Percentiles rank a stretch among this genome's conserved stretches.
phyloP scores from a whole-genome alignment of 306 rosid species.

The Vicia villosa region DNA sequence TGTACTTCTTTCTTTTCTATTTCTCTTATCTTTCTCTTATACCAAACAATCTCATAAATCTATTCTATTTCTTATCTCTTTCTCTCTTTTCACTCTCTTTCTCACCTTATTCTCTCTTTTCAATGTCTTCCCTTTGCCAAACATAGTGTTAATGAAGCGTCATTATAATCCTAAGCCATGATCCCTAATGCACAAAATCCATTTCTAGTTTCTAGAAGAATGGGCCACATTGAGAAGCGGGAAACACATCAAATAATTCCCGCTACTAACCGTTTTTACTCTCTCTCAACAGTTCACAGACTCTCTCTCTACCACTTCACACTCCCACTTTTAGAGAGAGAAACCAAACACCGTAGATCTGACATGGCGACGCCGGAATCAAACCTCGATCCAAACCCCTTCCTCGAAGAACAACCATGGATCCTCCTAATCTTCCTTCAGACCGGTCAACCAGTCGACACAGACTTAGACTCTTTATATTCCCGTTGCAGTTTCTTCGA shows the following conservation, averaged over 20 bases:
- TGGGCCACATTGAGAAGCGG: conserved; percentile 3
- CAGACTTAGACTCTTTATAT: conserved; percentile 44
- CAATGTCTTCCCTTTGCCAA: background rate
- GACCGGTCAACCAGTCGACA: conserved; percentile 42
- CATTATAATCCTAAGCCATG: no score
- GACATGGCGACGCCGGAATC: background rate
- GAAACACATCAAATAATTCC: conserved; percentile 19
- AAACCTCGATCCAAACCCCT: background rate
- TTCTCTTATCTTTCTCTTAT: background rate
- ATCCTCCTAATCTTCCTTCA: conserved; percentile 25
- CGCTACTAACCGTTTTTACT: background rate
- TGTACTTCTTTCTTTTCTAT: background rate
- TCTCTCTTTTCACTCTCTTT: background rate
- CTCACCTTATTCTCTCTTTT: background rate
- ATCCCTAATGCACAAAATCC: no score
- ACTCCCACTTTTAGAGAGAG: background rate
- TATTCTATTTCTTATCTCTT: background rate
- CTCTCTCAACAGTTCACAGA: background rate
- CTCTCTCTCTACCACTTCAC: background rate
- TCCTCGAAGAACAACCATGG: conserved; percentile 38
- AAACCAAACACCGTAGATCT: background rate
- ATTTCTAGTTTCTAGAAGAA: background rate
- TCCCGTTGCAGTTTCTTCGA: conserved; percentile 48
- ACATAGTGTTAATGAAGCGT: background rate
- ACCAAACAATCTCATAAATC: background rate